Evolutionary conservation across 352 stramenopile genomes (phyloP).

Genomic region (Chrysophaeum taylorii): DNA sequence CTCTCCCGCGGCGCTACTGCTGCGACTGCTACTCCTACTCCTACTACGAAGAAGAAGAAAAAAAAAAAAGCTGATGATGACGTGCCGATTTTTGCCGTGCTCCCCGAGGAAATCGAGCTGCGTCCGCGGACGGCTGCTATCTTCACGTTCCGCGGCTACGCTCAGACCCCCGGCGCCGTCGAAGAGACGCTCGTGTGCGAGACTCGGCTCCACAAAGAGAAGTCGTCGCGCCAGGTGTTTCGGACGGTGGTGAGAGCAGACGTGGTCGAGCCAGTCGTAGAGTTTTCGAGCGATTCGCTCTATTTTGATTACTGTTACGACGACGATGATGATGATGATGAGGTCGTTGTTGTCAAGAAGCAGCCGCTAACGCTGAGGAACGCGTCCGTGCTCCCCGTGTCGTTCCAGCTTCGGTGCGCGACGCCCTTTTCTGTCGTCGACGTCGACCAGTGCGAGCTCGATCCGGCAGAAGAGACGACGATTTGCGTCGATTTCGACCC

Average conservation of each 20-base stretch:
- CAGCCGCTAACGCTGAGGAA: constrained; percentile 69
- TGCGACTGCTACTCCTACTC: too few relatives aligned
- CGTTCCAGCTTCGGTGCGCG: constrained; percentile 73
- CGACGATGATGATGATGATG: constrained; percentile 34
- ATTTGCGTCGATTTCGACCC: constrained; percentile 84
- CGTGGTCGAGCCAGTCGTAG: constrained; percentile 75
- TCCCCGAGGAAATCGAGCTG: constrained; percentile 74
- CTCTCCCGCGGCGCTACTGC: constrained; percentile 16
- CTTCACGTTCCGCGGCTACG: constrained; percentile 78
- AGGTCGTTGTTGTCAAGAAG: constrained; percentile 50
- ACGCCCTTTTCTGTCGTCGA: constrained; percentile 72
- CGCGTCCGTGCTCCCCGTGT: constrained; percentile 64
- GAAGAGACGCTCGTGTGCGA: constrained; percentile 75
- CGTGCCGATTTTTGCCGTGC: constrained; percentile 71
- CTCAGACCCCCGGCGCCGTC: constrained; percentile 45
- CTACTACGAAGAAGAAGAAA: too few relatives aligned
- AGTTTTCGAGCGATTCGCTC: constrained; percentile 55
- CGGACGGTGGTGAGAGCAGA: constrained; percentile 65
- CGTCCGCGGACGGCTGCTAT: constrained; percentile 79
- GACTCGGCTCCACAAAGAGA: constrained; percentile 79
- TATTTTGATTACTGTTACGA: constrained; percentile 70
- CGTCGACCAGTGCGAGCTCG: constrained; percentile 70
- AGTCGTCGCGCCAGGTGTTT: constrained; percentile 68
- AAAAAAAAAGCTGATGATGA: too few relatives aligned
- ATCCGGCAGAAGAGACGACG: constrained; percentile 56